Evolutionary conservation across 805 yeast genomes (phyloP), one percentile per base, ranked within the genome.

Genomic region (Myxozyma mucilagina): DNA sequence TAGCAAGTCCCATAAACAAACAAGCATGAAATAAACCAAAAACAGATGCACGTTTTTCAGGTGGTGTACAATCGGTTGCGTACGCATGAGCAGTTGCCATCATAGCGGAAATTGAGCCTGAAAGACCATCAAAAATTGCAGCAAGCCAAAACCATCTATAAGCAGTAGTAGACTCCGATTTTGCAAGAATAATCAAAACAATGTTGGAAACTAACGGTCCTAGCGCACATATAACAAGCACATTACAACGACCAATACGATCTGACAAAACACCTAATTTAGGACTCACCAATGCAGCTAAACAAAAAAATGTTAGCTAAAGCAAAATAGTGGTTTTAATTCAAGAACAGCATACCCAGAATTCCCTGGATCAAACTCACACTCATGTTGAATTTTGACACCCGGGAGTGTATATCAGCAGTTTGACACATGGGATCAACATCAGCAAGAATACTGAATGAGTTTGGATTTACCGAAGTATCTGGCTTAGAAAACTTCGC

Each of bases 21-120:
- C 65, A 58, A 8, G 72, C 68, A 36, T 71, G 71, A 29, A 70
- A 47, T 9, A 61, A 34, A 6, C 70, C 69, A 64, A 78, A 68
- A 53, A 70, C 73, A 11, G 67, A 48, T 5, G 73, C 70, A 63
- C 96, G 75, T 57, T 82, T 78, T 38, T 77, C 79, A 0, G 89
- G 81, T 20, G 84, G 86, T 6, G 85, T 85, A 43, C 89, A 84
- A 74, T 90, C 97, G 3, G 90, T 78, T 16, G 88, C 79, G 70
- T 89, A 90, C 61, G 92, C 83, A 69, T 86, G 86, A 11, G 84
- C 75, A 35, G 87, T 74, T 9, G 87, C 82, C 53, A 87, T 68
- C 38, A 86, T 68, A 5, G 85, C 79, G 61, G 83, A 73, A 8
- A 80, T 53, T 0, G 90, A 87, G 29, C 97, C 97, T n/a, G 86